Conservation (phyloP, 441 rosid species). For the Croton laevigatus region DNA sequence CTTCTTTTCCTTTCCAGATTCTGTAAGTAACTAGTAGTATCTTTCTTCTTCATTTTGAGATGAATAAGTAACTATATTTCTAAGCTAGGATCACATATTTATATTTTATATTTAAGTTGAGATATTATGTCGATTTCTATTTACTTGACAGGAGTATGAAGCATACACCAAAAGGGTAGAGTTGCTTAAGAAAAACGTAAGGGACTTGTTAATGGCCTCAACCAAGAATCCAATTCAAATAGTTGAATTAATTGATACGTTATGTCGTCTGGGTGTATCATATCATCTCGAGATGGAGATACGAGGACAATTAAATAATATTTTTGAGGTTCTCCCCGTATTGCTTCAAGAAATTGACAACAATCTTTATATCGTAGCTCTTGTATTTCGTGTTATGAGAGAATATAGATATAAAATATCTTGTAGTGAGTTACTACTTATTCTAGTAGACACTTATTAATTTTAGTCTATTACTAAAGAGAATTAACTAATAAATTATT, state of each 20-base stretch:
- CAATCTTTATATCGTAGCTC: neutral
- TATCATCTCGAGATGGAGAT: neutral
- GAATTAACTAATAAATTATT: too few relatives aligned
- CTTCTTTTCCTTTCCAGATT: neutral
- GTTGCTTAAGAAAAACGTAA: slow-evolving; percentile 5
- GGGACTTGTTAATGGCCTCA: neutral
- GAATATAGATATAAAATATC: slow-evolving; percentile 13
- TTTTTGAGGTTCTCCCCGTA: neutral
- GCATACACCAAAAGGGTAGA: neutral
- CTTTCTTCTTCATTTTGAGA: neutral
- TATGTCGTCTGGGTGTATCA: slow-evolving; percentile 9
- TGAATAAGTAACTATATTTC: too few relatives aligned
- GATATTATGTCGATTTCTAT: too few relatives aligned
- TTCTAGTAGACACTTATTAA: too few relatives aligned
- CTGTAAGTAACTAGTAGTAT: neutral
- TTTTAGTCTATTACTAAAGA: too few relatives aligned
- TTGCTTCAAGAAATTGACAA: neutral
- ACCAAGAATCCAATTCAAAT: neutral
- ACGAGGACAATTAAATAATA: neutral
- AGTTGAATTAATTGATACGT: slow-evolving; percentile 11
- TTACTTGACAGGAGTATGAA: too few relatives aligned
- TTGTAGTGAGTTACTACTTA: neutral
- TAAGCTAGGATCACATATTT: too few relatives aligned
- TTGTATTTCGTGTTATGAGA: neutral
- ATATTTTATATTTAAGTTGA: too few relatives aligned